A percentile compares a stretch with the other conserved stretches of the same genome.
Evolutionary conservation across 495 filamentous ascomycete genomes (phyloP).

Genomic region (Penicillium psychrofluorescens): DNA sequence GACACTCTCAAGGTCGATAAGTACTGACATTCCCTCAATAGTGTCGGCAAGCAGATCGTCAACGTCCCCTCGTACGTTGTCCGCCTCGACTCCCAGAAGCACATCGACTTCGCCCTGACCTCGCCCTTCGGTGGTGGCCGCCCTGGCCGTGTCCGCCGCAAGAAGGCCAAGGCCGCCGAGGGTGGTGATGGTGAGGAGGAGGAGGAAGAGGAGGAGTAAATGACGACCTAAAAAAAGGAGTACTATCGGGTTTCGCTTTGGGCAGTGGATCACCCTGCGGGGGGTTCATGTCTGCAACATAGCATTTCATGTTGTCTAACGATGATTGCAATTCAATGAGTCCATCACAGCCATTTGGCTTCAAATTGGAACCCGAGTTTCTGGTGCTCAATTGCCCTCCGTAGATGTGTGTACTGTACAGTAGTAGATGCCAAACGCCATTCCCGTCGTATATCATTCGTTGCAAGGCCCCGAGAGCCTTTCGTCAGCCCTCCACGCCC

Average conservation of each 20-base stretch:
- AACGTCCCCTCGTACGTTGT: constrained; percentile 99
- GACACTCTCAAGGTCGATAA: not conserved
- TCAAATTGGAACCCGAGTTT: constrained; percentile 27
- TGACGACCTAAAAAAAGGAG: constrained; percentile 26
- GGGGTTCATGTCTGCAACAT: constrained; percentile 38
- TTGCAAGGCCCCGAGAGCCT: too few species aligned
- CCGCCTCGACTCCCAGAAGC: constrained; percentile 99
- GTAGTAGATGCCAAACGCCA: constrained; percentile 18
- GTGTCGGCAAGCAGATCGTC: constrained; percentile 99
- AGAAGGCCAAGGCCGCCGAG: constrained; percentile 97
- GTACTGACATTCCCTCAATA: constrained; percentile 15
- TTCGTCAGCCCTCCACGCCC: constrained; percentile 29
- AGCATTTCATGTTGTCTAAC: constrained; percentile 40
- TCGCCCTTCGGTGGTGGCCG: constrained; percentile 97
- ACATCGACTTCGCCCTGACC: constrained; percentile 97
- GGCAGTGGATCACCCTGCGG: constrained; percentile 24
- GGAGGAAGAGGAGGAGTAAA: constrained; percentile 84
- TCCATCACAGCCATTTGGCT: constrained; percentile 32
- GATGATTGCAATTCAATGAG: constrained; percentile 26
- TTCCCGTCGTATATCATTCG: not conserved
- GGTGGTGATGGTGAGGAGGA: constrained; percentile 78
- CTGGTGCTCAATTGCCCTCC: not conserved
- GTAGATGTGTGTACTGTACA: constrained; percentile 3
- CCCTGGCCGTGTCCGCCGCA: constrained; percentile 91
- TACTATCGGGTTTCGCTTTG: constrained; percentile 39